phyloP scores from a whole-genome alignment of 768 basidiomycete genomes.

The Leucocoprinus sp. region DNA sequence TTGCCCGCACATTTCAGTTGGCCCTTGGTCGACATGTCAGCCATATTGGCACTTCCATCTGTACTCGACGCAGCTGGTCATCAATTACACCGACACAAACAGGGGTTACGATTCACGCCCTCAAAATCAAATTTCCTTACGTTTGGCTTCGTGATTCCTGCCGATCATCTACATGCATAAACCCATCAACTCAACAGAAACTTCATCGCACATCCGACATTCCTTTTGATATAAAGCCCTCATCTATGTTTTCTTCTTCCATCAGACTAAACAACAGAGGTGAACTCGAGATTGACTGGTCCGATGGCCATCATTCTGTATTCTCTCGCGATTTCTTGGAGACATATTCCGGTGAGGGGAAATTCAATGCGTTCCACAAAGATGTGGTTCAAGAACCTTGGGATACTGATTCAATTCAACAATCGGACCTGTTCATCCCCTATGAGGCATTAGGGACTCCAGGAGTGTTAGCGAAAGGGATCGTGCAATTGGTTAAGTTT shows the following conservation, averaged over 20 bases:
- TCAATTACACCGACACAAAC: constrained; percentile 19
- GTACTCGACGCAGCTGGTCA: constrained; percentile 20
- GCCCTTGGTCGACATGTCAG: too few relatives aligned
- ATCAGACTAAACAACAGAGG: constrained; percentile 31
- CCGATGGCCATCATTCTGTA: constrained; percentile 50
- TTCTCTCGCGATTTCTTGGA: constrained; percentile 42
- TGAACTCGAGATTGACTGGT: constrained; percentile 47
- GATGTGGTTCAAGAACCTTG: constrained; percentile 30
- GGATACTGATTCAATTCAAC: constrained; percentile 21
- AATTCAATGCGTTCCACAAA: constrained; percentile 39
- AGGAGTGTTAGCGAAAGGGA: constrained; percentile 42
- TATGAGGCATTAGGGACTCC: constrained; percentile 44
- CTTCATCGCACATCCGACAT: constrained; percentile 65
- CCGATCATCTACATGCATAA: constrained; percentile 51
- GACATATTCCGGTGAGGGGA: constrained; percentile 32
- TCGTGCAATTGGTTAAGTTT: constrained; percentile 61
- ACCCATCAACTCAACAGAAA: constrained; percentile 74
- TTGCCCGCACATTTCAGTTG: too few relatives aligned
- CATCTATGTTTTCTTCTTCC: constrained; percentile 24
- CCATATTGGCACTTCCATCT: not conserved
- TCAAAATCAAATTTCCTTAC: constrained; percentile 49
- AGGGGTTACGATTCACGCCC: constrained; percentile 28
- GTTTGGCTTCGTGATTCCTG: constrained; percentile 86
- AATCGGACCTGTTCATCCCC: constrained; percentile 44
- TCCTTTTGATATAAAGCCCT: constrained; percentile 39